Conservation (phyloP, 2,329 filamentous ascomycete species). For the Grosmannia huntii region DNA sequence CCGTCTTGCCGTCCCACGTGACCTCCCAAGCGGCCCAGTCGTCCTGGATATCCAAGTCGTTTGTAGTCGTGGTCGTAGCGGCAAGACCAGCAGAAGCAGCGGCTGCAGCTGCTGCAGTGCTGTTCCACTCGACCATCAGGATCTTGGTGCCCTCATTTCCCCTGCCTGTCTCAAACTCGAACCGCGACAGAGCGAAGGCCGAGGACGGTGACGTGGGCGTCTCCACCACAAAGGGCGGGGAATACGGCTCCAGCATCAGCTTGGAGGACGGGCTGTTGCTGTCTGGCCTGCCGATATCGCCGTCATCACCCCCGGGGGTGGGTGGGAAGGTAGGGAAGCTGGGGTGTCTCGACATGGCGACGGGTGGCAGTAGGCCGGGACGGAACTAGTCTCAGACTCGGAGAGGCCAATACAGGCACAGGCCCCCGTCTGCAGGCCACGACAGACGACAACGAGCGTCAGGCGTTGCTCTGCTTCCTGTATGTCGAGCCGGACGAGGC, state of each 20-base stretch:
- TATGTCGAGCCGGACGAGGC: not conserved
- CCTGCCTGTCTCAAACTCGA: conserved; percentile 70
- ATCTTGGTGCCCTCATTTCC: conserved; percentile 81
- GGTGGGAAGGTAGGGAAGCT: not conserved
- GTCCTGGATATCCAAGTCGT: not conserved
- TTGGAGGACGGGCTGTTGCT: not conserved
- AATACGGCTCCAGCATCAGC: conserved; percentile 1
- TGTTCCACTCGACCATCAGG: conserved; percentile 83
- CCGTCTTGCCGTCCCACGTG: conserved; percentile 73
- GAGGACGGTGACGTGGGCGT: conserved; percentile 33
- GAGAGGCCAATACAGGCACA: not conserved
- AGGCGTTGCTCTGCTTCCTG: too few relatives aligned
- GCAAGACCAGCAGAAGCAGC: not conserved
- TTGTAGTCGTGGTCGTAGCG: not conserved
- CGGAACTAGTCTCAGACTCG: not conserved
- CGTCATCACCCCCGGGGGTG: not conserved
- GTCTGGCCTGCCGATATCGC: not conserved
- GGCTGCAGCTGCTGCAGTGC: conserved; percentile 6
- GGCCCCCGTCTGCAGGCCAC: not conserved
- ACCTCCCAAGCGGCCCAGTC: conserved; percentile 52
- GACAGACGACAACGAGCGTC: too few relatives aligned
- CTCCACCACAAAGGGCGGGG: conserved; percentile 18
- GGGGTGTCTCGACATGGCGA: not conserved
- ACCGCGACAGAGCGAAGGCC: conserved; percentile 55
- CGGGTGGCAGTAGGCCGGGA: not conserved